A percentile compares a stretch with the other conserved stretches of the same genome.
Conservation (phyloP, 768 basidiomycete species). For the Paxillus involutus region DNA sequence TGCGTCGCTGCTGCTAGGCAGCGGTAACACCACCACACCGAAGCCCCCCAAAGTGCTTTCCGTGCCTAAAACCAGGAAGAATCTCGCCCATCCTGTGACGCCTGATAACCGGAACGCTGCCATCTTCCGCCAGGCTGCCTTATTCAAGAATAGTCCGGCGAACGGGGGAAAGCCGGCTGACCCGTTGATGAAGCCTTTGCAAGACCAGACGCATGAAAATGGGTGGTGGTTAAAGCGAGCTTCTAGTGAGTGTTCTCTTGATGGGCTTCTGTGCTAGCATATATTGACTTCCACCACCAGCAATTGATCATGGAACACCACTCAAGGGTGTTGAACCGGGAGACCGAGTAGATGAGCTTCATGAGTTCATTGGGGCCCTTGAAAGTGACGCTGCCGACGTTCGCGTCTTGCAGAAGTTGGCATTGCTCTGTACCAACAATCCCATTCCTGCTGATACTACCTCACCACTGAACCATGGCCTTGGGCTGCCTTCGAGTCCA, state of each 20-base stretch:
- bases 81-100: slow-evolving; percentile 51
- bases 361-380: slow-evolving; percentile 53
- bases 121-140: slow-evolving; percentile 71
- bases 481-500: slow-evolving; percentile 52
- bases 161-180: slow-evolving; percentile 47
- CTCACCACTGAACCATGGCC: slow-evolving; percentile 54
- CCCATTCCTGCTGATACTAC: slow-evolving; percentile 42
- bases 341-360: slow-evolving; percentile 50
- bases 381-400: slow-evolving; percentile 52
- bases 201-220: slow-evolving; percentile 65
- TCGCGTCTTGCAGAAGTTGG: slow-evolving; percentile 61
- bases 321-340: slow-evolving; percentile 37
- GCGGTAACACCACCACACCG: slow-evolving; percentile 34
- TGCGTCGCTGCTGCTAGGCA: slow-evolving; percentile 49
- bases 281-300: slow-evolving; percentile 18
- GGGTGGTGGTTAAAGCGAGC: slow-evolving; percentile 86
- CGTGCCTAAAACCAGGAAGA: slow-evolving; percentile 33
- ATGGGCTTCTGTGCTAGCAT: not conserved
- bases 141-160: slow-evolving; percentile 81
- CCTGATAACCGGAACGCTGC: slow-evolving; percentile 58
- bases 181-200: slow-evolving; percentile 69
- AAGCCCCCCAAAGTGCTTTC: slow-evolving; percentile 38
- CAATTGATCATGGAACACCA: slow-evolving; percentile 47
- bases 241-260: slow-evolving; percentile 49
- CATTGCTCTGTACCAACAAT: slow-evolving; percentile 61